Percentiles rank a stretch among this genome's conserved stretches.
These are phyloP conservation scores for Phoenix roebelenii DNA, from an alignment of 176 grass and related monocot genomes.

Conservation along the genomic window DNA sequence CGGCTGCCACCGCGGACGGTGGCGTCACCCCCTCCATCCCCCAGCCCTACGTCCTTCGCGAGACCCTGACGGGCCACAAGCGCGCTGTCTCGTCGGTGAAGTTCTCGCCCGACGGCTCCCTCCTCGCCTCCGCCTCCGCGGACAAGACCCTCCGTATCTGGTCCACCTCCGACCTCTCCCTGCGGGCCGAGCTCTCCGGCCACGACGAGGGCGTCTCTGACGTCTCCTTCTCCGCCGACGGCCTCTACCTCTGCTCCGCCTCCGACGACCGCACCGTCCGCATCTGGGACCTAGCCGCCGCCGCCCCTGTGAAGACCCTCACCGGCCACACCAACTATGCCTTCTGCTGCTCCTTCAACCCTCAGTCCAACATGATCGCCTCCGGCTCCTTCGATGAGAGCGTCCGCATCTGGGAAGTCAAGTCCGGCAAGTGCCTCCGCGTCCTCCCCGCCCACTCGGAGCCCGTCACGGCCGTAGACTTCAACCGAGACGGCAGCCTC, in stretches of 20 bases:
- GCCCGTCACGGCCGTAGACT: slow-evolving; percentile 5
- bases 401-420: slow-evolving; percentile 8
- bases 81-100: slow-evolving; percentile 64
- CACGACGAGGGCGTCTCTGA: slow-evolving; percentile 65
- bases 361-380: slow-evolving; percentile 2
- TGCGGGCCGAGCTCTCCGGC: slow-evolving; percentile 47
- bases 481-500: background rate
- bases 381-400: slow-evolving; percentile 9
- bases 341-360: slow-evolving; percentile 9
- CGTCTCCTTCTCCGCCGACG: slow-evolving; percentile 73
- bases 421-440: slow-evolving; percentile 3
- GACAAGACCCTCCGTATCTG: slow-evolving; percentile 77
- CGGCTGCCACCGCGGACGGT: background rate
- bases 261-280: slow-evolving; percentile 82
- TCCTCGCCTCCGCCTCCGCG: slow-evolving; percentile 72
- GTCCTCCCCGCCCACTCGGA: slow-evolving; percentile 7
- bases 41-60: slow-evolving; percentile 46
- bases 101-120: slow-evolving; percentile 76
- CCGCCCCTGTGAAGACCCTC: slow-evolving; percentile 1
- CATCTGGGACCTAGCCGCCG: slow-evolving; percentile 45
- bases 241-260: slow-evolving; percentile 60
- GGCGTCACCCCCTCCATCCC: background rate
- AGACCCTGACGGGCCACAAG: slow-evolving; percentile 49
- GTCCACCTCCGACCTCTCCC: slow-evolving; percentile 34
- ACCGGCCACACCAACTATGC: slow-evolving; percentile 5